These are phyloP conservation scores for Dichomitus squalens DNA, from an alignment of 1,284 basidiomycete species.

Conservation along the genomic window DNA sequence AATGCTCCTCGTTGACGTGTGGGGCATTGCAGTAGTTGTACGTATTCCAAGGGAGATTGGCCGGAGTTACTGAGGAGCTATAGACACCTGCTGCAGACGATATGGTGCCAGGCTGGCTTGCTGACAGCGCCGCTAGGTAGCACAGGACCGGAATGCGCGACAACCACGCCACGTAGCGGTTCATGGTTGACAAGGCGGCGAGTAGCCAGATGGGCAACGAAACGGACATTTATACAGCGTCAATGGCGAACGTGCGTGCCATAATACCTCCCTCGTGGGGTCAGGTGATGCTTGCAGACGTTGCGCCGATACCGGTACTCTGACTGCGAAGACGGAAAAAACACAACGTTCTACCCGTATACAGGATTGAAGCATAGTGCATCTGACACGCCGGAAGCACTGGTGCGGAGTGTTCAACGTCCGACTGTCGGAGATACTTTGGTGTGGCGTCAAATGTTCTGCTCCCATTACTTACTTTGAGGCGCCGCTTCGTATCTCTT, in stretches of 20 bases:
- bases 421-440: no score
- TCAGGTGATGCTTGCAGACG: conserved; percentile 5
- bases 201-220: background rate
- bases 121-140: background rate
- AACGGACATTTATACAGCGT: background rate
- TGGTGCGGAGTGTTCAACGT: no score
- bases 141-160: conserved; percentile 4
- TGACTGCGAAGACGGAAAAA: no score
- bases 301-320: background rate
- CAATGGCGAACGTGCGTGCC: conserved; percentile 9
- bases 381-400: no score
- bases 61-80: conserved; percentile 42
- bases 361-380: no score
- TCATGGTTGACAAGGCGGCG: conserved; percentile 3
- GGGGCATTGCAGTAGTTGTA: conserved; percentile 60
- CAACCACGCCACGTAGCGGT: conserved; percentile 1
- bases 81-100: conserved; percentile 27
- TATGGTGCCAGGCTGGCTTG: background rate
- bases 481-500: no score
- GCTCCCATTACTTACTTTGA: no score
- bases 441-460: no score
- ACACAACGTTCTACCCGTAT: no score
- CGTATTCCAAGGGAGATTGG: conserved; percentile 46
- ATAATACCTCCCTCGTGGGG: no score
- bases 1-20: conserved; percentile 39